Base-by-base conservation (phyloP, 2,329 filamentous ascomycete genomes). In the Phialocephala sp. region DNA sequence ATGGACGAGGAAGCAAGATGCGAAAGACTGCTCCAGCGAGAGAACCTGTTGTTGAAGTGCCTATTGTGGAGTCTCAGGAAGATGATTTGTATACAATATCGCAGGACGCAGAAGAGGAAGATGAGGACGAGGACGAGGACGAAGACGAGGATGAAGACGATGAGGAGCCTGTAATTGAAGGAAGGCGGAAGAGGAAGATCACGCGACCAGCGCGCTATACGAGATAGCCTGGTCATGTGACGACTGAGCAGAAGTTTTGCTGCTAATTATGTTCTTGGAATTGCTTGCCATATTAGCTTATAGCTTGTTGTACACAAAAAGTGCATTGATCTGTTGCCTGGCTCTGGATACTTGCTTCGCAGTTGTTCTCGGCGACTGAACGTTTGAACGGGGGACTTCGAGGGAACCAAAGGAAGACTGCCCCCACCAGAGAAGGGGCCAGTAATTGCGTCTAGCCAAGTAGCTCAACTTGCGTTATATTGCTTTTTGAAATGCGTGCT, bases 1-100 rank as follows among this genome's bases (percentile, higher is more conserved):
- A n/a, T 24, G 57, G 62, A 57, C n/a, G 39, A 20, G 58, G 41
- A 11, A 50, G 45, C 32, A 62, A 62, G 54, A 65, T 65, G 63
- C 63, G 63, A 8, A 65, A 65, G 54, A 62, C 43, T 8, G 63
- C 63, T 39, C 50, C 59, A 20, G 58, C 43, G 41, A 35, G 41
- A 45, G 39, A 14, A 22, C 37, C 27, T 12, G 14, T 50, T 56
- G 59, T 41, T 5, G 55, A 57, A 39, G 36, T 8, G 35, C 50
- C 50, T 11, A n/a, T 32, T 15, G 35, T 37, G 20, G 32, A 57
- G 55, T 15, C 24, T n/a, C 27, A 56, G 11, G 57, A 50, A 20
- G 58, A 58, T 14, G 52, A 61, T 22, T 6, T 58, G 4, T 50
- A 57, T 58, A 36, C 59, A 24, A 52, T 36, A 22, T 11, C 57